Base-by-base conservation (phyloP, 1,284 basidiomycete genomes). In the Ganoderma multipileum region DNA sequence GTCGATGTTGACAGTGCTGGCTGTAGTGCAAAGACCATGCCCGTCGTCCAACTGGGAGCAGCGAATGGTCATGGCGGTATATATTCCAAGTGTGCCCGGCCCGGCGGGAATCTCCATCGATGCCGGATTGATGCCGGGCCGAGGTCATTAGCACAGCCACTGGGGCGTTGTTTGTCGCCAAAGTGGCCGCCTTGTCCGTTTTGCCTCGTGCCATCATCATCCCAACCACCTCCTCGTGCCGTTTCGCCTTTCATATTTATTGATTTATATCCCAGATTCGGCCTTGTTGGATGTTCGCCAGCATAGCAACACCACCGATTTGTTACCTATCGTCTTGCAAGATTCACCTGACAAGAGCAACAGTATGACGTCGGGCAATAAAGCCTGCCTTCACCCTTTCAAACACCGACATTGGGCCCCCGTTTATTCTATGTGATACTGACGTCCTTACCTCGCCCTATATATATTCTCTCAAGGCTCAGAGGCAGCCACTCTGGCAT, bases 11-110 rank as follows among this genome's bases (percentile, higher is more conserved):
- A 30, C 9, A n/a, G 36, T 41, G 18, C 18, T 41, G 63, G 28
- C 54, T 8, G 63, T 28, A 36, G 23, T 42, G 66, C 55, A 58
- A 61, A 39, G 39, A 61, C 33, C 62, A 63, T 68, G 33, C 66
- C 23, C 52, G 54, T 52, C 44, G 57, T 41, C 38, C 6, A 8
- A 23, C 33, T 47, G n/a, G 18, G 61, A 16, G 16, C 16, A 23
- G 20, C 28, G 55, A 28, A 20, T 47, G 38, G 28, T 33, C 50
- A 61, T 66, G 26, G 39, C 23, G 11, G 50, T 66, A 61, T 47
- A 55, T 61, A 41, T 33, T 30, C 18, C 2, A 26, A 26, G 7
- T 42, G 6, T 23, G 16, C 20, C 60, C 58, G 65, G 58, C 52
- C 65, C 58, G 64, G 59, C 18, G 58, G 38, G 8, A 58, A 9